Evolutionary conservation across 2,329 filamentous ascomycete species (phyloP), one percentile per base, ranked within the genome.

Genomic region (Fusarium protoensiforme): DNA sequence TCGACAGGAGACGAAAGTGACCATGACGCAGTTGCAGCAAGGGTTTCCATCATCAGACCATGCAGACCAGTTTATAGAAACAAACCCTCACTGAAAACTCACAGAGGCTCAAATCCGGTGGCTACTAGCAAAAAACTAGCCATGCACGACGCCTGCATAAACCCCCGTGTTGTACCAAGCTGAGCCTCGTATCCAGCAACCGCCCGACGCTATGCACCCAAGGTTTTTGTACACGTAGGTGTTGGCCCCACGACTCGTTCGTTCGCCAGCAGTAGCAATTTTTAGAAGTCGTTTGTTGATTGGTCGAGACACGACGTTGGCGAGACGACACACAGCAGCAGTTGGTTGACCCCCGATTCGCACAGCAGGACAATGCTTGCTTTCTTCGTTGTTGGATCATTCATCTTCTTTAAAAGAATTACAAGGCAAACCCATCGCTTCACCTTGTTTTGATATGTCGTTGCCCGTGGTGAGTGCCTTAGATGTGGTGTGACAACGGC

Each of bases 181-280:
- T 63, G 62, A 68, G 61, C 38, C 71, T 75, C 73, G 73, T 75
- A 72, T 75, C 56, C 27, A 38, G 7, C 39, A 39, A 48, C 58
- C 41, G 41, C 41, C 41, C 14, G 62, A 16, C n/a, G 18, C 46
- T 51, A 51, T 48, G 46, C 24, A n/a, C n/a, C n/a, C n/a, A n/a
- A n/a, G n/a, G n/a, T n/a, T n/a, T 51, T 58, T 61, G 62, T 75
- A 73, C 72, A 75, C 72, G 69, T 75, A 69, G 63, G 16, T 53
- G 33, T 35, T n/a, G 7, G 56, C 57, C 36, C 31, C 46, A 66
- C 54, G 46, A 31, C 20, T 41, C 41, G 41, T 46, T 46, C 54
- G 59, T 74, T 65, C 31, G 59, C 27, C 31, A 43, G 43, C 51
- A 61, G n/a, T n/a, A n/a, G 18, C 43, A 33, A 41, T 46, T 39